phyloP scores from a whole-genome alignment of 306 rosid species.

The Begonia fuchsioides region DNA sequence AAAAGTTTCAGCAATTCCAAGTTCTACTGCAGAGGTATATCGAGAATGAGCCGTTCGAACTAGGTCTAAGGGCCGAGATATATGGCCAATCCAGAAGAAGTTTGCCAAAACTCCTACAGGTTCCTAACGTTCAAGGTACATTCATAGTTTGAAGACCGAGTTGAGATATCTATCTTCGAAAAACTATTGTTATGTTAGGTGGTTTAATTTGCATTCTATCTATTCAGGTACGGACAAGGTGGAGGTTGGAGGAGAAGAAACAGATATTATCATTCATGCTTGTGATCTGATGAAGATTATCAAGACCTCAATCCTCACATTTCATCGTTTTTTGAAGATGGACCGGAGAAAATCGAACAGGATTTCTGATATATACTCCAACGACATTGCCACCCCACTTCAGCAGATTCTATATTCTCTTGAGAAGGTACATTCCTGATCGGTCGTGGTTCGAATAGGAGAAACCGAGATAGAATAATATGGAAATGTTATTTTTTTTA shows the following conservation, averaged over 20 bases:
- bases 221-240: slow-evolving; percentile 52
- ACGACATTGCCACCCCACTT: slow-evolving; percentile 50
- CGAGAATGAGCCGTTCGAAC: slow-evolving; percentile 92
- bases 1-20: slow-evolving; percentile 86
- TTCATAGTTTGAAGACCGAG: too few relatives aligned
- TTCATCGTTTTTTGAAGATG: slow-evolving; percentile 62
- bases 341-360: slow-evolving; percentile 59
- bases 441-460: too few relatives aligned
- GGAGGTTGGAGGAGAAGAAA: slow-evolving; percentile 37
- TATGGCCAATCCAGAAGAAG: slow-evolving; percentile 54
- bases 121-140: slow-evolving; percentile 68
- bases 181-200: neutral
- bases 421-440: slow-evolving; percentile 44
- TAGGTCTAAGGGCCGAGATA: slow-evolving; percentile 53
- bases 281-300: slow-evolving; percentile 56
- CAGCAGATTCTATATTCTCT: slow-evolving; percentile 64
- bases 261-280: slow-evolving; percentile 46
- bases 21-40: slow-evolving; percentile 82
- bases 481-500: neutral
- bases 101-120: slow-evolving; percentile 70
- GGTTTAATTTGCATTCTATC: slow-evolving; percentile 10
- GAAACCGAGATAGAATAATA: too few relatives aligned
- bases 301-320: slow-evolving; percentile 61
- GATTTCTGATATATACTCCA: slow-evolving; percentile 40
- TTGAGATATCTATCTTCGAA: neutral